These are phyloP conservation scores for Parsonsia alboflavescens DNA, from an alignment of 257 asterid species.

Conservation along the genomic window DNA sequence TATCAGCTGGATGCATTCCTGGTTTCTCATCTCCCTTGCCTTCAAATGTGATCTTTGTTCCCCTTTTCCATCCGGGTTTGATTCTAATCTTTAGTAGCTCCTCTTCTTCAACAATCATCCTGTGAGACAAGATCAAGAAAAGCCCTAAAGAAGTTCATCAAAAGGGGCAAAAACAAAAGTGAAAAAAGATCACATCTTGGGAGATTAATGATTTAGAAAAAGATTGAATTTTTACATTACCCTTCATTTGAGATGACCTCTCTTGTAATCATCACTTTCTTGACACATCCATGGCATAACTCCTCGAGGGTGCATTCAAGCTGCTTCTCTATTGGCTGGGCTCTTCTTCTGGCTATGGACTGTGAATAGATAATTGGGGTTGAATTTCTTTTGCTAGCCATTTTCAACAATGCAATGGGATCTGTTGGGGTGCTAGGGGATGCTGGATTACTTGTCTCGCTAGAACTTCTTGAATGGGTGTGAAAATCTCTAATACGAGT, in stretches of 20 bases:
- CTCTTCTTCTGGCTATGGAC: conserved; percentile 56
- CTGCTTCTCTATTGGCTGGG: conserved; percentile 58
- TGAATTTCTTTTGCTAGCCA: conserved; percentile 40
- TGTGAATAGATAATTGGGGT: conserved; percentile 75
- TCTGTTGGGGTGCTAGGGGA: conserved; percentile 40
- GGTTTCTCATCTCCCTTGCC: conserved; percentile 89
- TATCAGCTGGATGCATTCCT: conserved; percentile 80
- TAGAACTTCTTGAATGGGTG: conserved; percentile 22
- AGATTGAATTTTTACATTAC: conserved; percentile 25
- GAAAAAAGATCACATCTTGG: no score
- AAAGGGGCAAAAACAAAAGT: neutral
- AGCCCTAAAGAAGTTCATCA: neutral
- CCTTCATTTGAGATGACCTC: conserved; percentile 74
- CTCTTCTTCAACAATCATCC: conserved; percentile 68
- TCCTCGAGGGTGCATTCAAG: conserved; percentile 89
- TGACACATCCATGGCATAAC: conserved; percentile 64
- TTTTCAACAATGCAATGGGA: conserved; percentile 26
- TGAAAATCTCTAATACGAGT: conserved; percentile 36
- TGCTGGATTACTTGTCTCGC: conserved; percentile 35
- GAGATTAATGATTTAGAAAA: neutral
- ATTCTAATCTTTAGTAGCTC: conserved; percentile 62
- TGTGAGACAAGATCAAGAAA: conserved; percentile 11
- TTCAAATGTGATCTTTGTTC: conserved; percentile 88
- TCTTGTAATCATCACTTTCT: conserved; percentile 74
- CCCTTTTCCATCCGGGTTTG: conserved; percentile 89